Evolutionary conservation across 345 rosid species (phyloP).

Genomic region (Rhizophora mangle): DNA sequence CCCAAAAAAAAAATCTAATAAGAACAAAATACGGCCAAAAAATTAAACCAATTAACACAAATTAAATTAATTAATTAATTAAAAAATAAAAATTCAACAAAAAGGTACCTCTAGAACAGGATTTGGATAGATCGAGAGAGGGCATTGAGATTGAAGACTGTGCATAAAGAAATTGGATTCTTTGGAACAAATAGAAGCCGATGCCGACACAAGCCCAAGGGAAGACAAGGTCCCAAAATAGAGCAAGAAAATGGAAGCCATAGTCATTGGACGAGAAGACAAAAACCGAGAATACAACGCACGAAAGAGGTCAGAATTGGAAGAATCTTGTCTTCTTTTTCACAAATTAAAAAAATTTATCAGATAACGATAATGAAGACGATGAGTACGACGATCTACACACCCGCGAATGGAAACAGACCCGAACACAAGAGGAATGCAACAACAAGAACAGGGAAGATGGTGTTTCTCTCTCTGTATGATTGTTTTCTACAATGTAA

Average conservation of each 20-base stretch:
- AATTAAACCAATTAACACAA: neutral
- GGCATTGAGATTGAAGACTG: conserved; percentile 52
- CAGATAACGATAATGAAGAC: too few relatives aligned
- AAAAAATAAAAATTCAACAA: neutral
- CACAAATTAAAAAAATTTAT: neutral
- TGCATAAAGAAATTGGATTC: conserved; percentile 41
- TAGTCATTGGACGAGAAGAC: conserved; percentile 26
- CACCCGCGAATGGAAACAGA: too few relatives aligned
- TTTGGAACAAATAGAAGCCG: conserved; percentile 39
- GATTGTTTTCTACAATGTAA: too few relatives aligned
- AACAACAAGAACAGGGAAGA: too few relatives aligned
- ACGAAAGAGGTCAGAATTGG: conserved; percentile 10
- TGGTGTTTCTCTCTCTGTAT: too few relatives aligned
- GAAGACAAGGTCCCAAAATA: conserved; percentile 30
- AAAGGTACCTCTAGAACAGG: conserved; percentile 59
- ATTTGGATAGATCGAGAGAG: conserved; percentile 45
- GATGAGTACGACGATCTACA: too few relatives aligned
- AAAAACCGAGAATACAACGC: neutral
- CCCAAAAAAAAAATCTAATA: neutral
- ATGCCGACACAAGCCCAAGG: conserved; percentile 26
- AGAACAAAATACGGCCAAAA: neutral
- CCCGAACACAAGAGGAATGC: too few relatives aligned
- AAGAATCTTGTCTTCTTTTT: neutral
- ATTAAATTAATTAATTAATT: neutral
- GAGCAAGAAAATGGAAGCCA: conserved; percentile 25